phyloP scores from a whole-genome alignment of 768 basidiomycete species.

The Gymnopilus dilepis region DNA sequence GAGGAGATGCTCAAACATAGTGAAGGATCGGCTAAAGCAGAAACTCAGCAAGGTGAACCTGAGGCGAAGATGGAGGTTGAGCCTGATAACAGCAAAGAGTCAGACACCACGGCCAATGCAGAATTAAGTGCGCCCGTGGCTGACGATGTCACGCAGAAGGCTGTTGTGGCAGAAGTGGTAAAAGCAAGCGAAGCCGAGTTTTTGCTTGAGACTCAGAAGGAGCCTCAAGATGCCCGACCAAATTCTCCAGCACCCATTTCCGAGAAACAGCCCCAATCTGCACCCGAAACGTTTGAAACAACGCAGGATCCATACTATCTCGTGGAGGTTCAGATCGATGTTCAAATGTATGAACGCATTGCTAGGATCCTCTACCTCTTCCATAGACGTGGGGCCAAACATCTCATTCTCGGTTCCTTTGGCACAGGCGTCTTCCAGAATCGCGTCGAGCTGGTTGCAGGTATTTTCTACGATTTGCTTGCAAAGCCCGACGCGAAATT shows the following conservation, averaged over 20 bases:
- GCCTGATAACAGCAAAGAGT: too few relatives aligned
- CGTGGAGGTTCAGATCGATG: conserved; percentile 45
- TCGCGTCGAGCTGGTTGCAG: conserved; percentile 59
- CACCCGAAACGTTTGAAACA: conserved; percentile 4
- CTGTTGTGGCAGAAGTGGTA: background rate
- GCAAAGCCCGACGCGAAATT: conserved; percentile 56
- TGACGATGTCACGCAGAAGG: background rate
- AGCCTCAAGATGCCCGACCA: background rate
- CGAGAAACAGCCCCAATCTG: background rate
- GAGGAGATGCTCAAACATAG: background rate
- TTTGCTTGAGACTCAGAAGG: background rate
- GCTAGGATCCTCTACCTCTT: conserved; percentile 68
- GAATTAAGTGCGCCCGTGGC: background rate
- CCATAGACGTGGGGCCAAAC: conserved; percentile 60
- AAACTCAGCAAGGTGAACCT: background rate
- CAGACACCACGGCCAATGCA: too few relatives aligned
- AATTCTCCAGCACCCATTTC: background rate
- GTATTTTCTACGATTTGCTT: conserved; percentile 69
- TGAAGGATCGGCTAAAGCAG: background rate
- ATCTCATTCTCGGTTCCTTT: conserved; percentile 75
- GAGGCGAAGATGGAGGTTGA: background rate
- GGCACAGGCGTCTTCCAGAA: conserved; percentile 83
- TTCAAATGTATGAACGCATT: conserved; percentile 73
- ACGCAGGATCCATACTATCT: conserved; percentile 14
- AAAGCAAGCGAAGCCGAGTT: background rate